Evolutionary conservation across 441 rosid species (phyloP).

Genomic region (Erysimum pusillum): DNA sequence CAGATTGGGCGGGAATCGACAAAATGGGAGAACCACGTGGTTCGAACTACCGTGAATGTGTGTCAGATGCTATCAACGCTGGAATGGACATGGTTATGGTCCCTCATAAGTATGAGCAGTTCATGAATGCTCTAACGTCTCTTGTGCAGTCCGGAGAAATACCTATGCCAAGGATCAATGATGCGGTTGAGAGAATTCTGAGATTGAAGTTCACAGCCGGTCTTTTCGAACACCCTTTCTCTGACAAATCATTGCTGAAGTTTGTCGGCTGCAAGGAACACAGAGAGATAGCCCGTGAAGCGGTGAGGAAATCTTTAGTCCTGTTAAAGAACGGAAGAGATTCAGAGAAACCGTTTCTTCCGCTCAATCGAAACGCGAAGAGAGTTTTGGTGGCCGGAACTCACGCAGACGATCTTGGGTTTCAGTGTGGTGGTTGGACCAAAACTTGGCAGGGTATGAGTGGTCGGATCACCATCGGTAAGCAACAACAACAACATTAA

Average conservation of each 20-base stretch:
- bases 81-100: conserved; percentile 94
- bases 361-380: conserved; percentile 64
- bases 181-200: conserved; percentile 79
- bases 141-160: conserved; percentile 72
- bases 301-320: conserved; percentile 83
- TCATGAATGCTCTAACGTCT: conserved; percentile 55
- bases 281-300: conserved; percentile 79
- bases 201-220: conserved; percentile 81
- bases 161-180: conserved; percentile 70
- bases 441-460: conserved; percentile 65
- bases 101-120: conserved; percentile 60
- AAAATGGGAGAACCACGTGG: conserved; percentile 64
- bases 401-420: conserved; percentile 85
- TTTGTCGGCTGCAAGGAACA: conserved; percentile 80
- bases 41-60: conserved; percentile 64
- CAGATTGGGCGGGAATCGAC: conserved; percentile 39
- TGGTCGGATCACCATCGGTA: conserved; percentile 84
- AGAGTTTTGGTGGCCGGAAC: conserved; percentile 77
- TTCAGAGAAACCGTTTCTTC: conserved; percentile 65
- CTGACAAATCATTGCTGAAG: conserved; percentile 69
- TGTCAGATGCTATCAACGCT: conserved; percentile 72
- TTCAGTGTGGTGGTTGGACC: conserved; percentile 96
- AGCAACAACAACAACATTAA: not conserved
- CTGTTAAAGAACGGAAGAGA: conserved; percentile 81
- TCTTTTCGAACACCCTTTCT: conserved; percentile 77